phyloP scores from a whole-genome alignment of 2,329 filamentous ascomycete genomes.

The Dichotomopilus funicola region DNA sequence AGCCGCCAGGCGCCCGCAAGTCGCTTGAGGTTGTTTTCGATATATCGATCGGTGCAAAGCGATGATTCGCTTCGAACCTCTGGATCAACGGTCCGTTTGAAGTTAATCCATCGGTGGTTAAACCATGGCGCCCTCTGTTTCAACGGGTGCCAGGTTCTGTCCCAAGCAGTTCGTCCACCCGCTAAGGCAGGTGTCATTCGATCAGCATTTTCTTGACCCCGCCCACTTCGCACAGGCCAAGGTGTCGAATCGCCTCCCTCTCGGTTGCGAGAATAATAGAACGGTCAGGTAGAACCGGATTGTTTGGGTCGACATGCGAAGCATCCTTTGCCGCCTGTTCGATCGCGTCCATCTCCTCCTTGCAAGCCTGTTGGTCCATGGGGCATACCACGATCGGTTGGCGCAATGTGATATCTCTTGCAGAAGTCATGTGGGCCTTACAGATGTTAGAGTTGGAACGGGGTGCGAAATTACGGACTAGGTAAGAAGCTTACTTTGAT shows the following conservation, averaged over 20 bases:
- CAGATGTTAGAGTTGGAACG: background rate
- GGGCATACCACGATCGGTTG: slow-evolving; percentile 96
- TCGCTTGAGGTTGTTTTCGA: too few relatives aligned
- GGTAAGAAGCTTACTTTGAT: slow-evolving; percentile 65
- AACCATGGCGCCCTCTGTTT: too few relatives aligned
- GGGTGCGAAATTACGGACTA: background rate
- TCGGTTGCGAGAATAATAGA: slow-evolving; percentile 77
- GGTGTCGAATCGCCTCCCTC: slow-evolving; percentile 53
- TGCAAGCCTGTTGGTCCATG: slow-evolving; percentile 89
- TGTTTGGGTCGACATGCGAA: slow-evolving; percentile 77
- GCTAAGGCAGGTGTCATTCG: slow-evolving; percentile 40
- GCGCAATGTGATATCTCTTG: slow-evolving; percentile 79
- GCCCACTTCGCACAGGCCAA: slow-evolving; percentile 57
- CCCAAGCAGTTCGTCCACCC: background rate
- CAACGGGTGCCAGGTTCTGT: background rate
- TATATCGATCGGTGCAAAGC: too few relatives aligned
- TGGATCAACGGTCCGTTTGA: too few relatives aligned
- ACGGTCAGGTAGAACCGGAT: slow-evolving; percentile 84
- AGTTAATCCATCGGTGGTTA: too few relatives aligned
- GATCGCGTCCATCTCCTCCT: slow-evolving; percentile 97
- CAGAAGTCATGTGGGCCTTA: slow-evolving; percentile 80
- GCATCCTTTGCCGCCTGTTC: slow-evolving; percentile 94
- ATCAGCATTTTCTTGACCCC: slow-evolving; percentile 61
- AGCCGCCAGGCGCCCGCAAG: too few relatives aligned
- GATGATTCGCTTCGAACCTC: too few relatives aligned